phyloP scores from a whole-genome alignment of 306 rosid species.

The Echinosophora koreensis region DNA sequence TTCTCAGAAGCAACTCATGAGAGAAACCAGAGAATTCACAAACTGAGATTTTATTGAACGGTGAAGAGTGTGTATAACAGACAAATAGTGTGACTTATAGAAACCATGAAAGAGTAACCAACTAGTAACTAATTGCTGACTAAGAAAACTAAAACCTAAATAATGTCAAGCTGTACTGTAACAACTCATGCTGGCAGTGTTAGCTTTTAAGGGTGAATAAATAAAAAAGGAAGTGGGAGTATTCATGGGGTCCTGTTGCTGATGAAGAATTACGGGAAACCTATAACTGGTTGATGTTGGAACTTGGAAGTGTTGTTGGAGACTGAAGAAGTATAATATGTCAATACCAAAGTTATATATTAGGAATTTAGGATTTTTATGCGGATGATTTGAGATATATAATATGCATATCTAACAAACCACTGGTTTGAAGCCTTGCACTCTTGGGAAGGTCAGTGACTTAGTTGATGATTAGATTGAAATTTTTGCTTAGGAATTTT shows the following conservation, averaged over 20 bases:
- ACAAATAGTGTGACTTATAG: no score
- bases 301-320: background rate
- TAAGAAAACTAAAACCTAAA: no score
- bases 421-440: background rate
- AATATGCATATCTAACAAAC: no score
- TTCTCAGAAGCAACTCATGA: constrained; percentile 18
- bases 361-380: background rate
- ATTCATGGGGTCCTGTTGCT: constrained; percentile 22
- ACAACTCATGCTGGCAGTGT: background rate
- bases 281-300: constrained; percentile 11
- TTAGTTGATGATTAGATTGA: constrained; percentile 16
- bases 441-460: constrained; percentile 16
- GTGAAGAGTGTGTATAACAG: no score
- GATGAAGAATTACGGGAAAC: constrained; percentile 15
- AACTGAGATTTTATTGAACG: no score
- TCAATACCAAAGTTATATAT: constrained; percentile 12
- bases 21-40: no score
- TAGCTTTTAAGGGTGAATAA: constrained; percentile 1
- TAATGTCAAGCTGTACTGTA: no score
- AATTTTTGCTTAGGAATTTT: constrained; percentile 1
- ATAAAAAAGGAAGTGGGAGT: constrained; percentile 2
- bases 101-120: no score
- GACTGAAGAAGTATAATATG: constrained; percentile 5
- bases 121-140: no score
- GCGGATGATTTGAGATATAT: no score